A percentile compares a stretch with the other conserved stretches of the same genome.
Conservation (phyloP, 164 flowering plant species). For the Hamamelis virginiana region DNA sequence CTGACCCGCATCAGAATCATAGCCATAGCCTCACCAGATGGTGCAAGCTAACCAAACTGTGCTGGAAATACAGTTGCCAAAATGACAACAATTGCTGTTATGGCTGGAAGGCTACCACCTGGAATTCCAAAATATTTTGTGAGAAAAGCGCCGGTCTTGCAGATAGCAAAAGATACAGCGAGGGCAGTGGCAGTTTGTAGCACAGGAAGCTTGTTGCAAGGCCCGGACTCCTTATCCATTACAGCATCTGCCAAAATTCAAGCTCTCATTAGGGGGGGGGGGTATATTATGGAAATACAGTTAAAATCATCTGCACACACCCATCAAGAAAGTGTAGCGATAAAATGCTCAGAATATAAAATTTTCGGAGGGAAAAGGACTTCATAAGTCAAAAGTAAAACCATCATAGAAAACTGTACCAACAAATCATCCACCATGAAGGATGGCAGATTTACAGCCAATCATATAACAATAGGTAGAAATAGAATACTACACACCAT, state of each 20-base stretch:
- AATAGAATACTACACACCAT: constrained; percentile 36
- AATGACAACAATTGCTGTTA: constrained; percentile 71
- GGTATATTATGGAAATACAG: background rate
- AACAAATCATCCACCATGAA: background rate
- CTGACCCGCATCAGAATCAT: constrained; percentile 82
- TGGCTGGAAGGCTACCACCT: constrained; percentile 73
- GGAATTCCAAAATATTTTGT: constrained; percentile 50
- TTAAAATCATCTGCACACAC: background rate
- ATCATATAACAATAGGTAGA: constrained; percentile 1
- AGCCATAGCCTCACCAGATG: constrained; percentile 83
- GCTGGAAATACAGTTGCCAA: constrained; percentile 70
- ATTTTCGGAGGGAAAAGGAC: too few species aligned
- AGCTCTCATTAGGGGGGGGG: background rate
- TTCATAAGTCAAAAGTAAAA: too few species aligned
- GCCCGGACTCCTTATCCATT: constrained; percentile 26
- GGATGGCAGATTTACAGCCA: background rate
- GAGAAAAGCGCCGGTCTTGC: constrained; percentile 53
- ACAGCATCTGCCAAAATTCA: constrained; percentile 39
- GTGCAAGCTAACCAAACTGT: constrained; percentile 67
- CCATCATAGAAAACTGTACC: background rate
- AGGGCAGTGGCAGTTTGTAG: constrained; percentile 68
- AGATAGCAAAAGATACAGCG: constrained; percentile 71
- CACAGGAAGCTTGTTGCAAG: constrained; percentile 53
- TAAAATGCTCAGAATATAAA: too few species aligned
- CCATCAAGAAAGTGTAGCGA: too few species aligned